These are phyloP conservation scores for Pleoardoris graminearum DNA, from an alignment of 2,329 filamentous ascomycete genomes.

Conservation along the genomic window DNA sequence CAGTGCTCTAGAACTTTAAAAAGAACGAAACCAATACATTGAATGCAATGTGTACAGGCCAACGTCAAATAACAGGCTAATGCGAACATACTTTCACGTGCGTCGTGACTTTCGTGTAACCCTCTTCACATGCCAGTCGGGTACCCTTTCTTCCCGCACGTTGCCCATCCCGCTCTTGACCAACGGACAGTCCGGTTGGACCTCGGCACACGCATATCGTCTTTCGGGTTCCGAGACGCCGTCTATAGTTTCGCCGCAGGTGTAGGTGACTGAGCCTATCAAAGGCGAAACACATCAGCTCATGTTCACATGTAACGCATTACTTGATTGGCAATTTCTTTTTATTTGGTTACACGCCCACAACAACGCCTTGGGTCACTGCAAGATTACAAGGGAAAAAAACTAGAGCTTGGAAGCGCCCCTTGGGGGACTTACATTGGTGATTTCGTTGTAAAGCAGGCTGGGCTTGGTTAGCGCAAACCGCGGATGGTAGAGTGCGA, in stretches of 20 bases:
- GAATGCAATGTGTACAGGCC: neutral
- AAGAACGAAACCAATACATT: neutral
- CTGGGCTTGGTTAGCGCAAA: constrained; percentile 50
- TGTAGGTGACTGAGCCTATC: neutral
- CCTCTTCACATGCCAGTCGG: neutral
- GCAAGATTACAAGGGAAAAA: constrained; percentile 1
- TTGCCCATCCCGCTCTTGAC: neutral
- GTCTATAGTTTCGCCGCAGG: constrained; percentile 6
- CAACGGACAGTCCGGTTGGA: neutral
- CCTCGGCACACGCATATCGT: neutral
- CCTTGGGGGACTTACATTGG: constrained; percentile 68
- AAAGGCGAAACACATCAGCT: neutral
- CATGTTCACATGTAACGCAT: neutral
- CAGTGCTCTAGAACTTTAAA: too few relatives aligned
- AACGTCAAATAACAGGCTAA: neutral
- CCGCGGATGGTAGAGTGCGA: neutral
- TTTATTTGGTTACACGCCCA: constrained; percentile 1
- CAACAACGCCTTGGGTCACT: neutral
- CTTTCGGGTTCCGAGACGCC: neutral
- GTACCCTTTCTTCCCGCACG: neutral
- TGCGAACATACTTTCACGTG: neutral
- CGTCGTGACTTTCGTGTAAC: neutral
- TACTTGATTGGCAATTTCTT: neutral
- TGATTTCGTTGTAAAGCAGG: constrained; percentile 86
- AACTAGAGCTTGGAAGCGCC: constrained; percentile 52